Percentiles rank a stretch among this genome's conserved stretches.
Conservation (phyloP, 768 basidiomycete genomes). For the Clavulina sp. region DNA sequence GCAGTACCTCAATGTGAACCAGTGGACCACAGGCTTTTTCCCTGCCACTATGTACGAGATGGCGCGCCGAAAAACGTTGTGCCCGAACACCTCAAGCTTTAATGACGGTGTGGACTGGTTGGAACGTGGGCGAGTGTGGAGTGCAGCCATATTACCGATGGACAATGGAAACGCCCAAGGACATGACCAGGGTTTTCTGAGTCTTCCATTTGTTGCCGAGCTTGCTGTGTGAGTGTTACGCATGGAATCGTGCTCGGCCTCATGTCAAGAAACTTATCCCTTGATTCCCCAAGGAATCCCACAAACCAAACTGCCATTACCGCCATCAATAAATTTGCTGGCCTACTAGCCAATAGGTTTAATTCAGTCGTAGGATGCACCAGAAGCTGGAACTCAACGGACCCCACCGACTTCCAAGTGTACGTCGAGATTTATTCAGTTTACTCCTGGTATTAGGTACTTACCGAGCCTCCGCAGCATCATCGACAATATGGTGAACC, state of each 20-base stretch:
- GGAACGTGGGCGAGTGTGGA: conserved; percentile 7
- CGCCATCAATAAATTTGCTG: conserved; percentile 9
- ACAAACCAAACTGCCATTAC: conserved; percentile 8
- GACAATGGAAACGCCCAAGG: conserved; percentile 5
- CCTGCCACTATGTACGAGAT: conserved; percentile 11
- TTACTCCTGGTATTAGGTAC: no score
- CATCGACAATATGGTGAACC: conserved; percentile 15
- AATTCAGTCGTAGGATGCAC: conserved; percentile 11
- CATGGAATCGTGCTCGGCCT: no score
- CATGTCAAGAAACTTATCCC: no score
- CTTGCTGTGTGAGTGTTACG: conserved; percentile 7
- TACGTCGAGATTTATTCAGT: no score
- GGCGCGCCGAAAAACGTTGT: conserved; percentile 4
- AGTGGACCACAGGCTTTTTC: conserved; percentile 12
- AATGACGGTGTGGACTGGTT: conserved; percentile 6
- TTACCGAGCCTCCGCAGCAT: no score
- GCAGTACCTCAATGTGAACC: conserved; percentile 2
- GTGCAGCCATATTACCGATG: conserved; percentile 5
- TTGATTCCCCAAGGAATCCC: conserved; percentile 9
- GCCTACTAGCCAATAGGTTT: conserved; percentile 9
- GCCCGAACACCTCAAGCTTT: background rate
- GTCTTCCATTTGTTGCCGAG: conserved; percentile 11
- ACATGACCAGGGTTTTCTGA: conserved; percentile 13
- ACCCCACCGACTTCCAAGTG: conserved; percentile 8
- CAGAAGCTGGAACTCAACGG: conserved; percentile 11